Evolutionary conservation across 805 yeast genomes (phyloP).

Genomic region (Tetrapisispora iriomotensis): DNA sequence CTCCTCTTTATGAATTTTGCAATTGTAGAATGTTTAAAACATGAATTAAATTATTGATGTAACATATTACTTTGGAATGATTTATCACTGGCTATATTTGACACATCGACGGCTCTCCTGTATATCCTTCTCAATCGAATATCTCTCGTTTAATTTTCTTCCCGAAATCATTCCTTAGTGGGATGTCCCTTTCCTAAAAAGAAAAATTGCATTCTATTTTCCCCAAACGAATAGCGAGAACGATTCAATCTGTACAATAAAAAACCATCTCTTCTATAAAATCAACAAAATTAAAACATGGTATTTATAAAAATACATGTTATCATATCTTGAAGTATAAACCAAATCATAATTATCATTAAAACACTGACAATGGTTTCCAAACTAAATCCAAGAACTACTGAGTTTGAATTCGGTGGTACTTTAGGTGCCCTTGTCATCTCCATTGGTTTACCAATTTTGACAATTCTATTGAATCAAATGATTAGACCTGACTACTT

Average conservation of each 20-base stretch:
- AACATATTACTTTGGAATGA: background rate
- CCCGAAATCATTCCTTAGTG: background rate
- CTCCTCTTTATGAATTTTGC: conserved; percentile 17
- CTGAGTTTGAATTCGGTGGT: conserved; percentile 69
- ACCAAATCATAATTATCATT: too few relatives aligned
- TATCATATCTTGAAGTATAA: too few relatives aligned
- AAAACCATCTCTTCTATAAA: too few relatives aligned
- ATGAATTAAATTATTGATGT: conserved; percentile 3
- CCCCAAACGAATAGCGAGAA: background rate
- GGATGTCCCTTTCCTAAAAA: background rate
- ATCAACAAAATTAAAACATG: background rate
- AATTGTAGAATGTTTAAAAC: conserved; percentile 12
- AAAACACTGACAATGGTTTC: conserved; percentile 3
- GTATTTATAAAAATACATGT: background rate
- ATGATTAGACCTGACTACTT: conserved; percentile 52
- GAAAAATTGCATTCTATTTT: background rate
- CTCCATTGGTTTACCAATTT: conserved; percentile 54
- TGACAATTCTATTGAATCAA: conserved; percentile 50
- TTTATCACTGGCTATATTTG: background rate
- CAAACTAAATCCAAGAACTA: conserved; percentile 60
- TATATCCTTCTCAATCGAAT: too few relatives aligned
- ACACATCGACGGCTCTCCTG: too few relatives aligned
- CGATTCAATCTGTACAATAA: too few relatives aligned
- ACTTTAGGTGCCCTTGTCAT: conserved; percentile 60
- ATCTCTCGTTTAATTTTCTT: background rate